These are phyloP conservation scores for Fusarium pseudograminearum DNA, from an alignment of 2,329 filamentous ascomycete species.

Conservation along the genomic window DNA sequence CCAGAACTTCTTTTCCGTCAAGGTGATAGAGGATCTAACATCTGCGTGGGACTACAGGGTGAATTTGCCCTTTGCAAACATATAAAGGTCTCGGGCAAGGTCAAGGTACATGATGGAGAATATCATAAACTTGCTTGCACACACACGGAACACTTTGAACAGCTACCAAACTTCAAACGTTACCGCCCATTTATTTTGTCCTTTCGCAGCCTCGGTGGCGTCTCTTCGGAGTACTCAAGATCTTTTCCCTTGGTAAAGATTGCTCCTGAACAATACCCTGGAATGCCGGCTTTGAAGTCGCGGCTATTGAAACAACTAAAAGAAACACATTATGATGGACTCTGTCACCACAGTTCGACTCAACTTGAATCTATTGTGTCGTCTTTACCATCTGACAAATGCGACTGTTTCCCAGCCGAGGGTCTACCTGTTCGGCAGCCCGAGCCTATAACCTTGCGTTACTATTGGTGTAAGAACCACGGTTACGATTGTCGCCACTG, in stretches of 20 bases:
- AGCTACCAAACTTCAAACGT: too few relatives aligned
- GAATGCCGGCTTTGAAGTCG: neutral
- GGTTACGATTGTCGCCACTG: neutral
- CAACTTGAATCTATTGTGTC: neutral
- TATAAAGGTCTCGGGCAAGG: neutral
- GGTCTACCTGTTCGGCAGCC: neutral
- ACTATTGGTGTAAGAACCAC: neutral
- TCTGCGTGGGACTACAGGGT: neutral
- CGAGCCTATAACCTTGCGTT: rapidly evolving
- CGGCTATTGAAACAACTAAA: neutral
- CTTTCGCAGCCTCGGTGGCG: too few relatives aligned
- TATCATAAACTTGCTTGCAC: too few relatives aligned
- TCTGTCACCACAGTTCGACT: slow-evolving; percentile 7
- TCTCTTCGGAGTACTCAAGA: neutral
- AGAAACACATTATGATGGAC: neutral
- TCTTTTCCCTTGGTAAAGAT: neutral
- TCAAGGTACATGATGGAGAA: rapidly evolving
- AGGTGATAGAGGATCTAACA: neutral
- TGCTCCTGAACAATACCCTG: neutral
- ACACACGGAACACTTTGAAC: too few relatives aligned
- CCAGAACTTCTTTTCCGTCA: slow-evolving; percentile 6
- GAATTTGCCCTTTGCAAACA: neutral
- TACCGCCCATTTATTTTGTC: too few relatives aligned
- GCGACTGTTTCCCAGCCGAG: slow-evolving; percentile 3
- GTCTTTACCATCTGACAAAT: neutral